Conservation (phyloP, 257 asterid species). For the Mentha longifolia region DNA sequence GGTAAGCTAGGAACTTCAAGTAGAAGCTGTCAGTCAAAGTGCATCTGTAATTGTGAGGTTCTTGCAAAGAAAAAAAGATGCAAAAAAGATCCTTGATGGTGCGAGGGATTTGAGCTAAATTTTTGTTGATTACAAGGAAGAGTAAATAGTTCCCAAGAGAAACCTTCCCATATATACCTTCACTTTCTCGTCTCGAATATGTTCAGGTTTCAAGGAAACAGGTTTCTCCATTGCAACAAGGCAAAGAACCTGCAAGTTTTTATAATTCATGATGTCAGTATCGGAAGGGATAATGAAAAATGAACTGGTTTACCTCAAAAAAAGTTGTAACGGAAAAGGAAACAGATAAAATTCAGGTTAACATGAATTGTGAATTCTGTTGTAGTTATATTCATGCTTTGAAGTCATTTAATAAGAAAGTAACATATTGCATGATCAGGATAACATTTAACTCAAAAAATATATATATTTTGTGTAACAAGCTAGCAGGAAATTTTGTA, state of each 20-base stretch:
- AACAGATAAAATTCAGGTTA: background rate
- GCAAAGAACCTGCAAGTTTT: slow-evolving; percentile 71
- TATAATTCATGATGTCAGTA: slow-evolving; percentile 6
- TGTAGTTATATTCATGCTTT: slow-evolving; percentile 1
- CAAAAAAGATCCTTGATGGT: background rate
- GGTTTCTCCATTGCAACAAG: slow-evolving; percentile 98
- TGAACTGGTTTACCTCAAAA: slow-evolving; percentile 13
- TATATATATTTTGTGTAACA: background rate
- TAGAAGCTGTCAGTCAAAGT: slow-evolving; percentile 2
- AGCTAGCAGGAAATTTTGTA: background rate
- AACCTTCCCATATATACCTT: slow-evolving; percentile 53
- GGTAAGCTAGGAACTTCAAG: slow-evolving; percentile 3
- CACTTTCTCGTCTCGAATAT: slow-evolving; percentile 93
- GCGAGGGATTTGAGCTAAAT: slow-evolving; percentile 1
- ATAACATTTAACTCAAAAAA: background rate
- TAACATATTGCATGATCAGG: background rate
- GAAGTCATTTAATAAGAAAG: slow-evolving; percentile 18
- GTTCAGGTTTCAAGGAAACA: slow-evolving; percentile 77
- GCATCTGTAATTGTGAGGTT: slow-evolving; percentile 1
- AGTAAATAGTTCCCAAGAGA: background rate
- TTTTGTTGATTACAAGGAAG: slow-evolving; percentile 6
- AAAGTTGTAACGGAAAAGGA: background rate
- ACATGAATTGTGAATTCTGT: background rate
- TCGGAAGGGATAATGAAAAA: slow-evolving; percentile 6
- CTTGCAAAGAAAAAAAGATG: background rate